A percentile compares a stretch with the other conserved stretches of the same genome.
Evolutionary conservation across 2,329 filamentous ascomycete genomes (phyloP).

Genomic region (Akanthomyces lecanii): DNA sequence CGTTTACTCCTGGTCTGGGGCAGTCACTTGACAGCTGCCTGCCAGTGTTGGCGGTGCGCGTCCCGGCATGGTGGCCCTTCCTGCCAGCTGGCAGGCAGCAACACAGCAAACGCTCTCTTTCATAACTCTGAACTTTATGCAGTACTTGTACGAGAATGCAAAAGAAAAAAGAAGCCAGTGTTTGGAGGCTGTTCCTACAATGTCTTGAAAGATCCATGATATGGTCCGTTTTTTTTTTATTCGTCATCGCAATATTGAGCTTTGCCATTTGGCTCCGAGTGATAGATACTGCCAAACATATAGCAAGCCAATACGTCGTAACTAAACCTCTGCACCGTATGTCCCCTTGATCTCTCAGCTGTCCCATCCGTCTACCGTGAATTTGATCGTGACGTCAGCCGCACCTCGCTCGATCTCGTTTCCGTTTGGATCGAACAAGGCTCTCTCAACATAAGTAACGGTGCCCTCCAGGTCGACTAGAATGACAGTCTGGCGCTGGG

Average conservation of each 20-base stretch:
- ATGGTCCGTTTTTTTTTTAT: background rate
- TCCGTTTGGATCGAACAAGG: slow-evolving; percentile 56
- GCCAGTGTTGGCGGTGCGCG: background rate
- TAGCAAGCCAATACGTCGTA: too few species aligned
- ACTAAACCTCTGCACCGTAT: too few species aligned
- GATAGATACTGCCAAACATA: too few species aligned
- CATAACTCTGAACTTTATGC: background rate
- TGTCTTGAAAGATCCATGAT: background rate
- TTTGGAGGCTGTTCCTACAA: background rate
- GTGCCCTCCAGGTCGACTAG: slow-evolving; percentile 61
- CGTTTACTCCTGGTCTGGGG: slow-evolving; percentile 3
- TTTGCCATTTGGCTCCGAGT: background rate
- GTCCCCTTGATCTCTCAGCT: slow-evolving; percentile 17
- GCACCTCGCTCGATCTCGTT: slow-evolving; percentile 49
- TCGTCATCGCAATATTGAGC: background rate
- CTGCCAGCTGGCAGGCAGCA: slow-evolving; percentile 7
- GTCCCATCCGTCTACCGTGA: slow-evolving; percentile 53
- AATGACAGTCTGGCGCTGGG: slow-evolving; percentile 60
- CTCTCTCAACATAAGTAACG: slow-evolving; percentile 55
- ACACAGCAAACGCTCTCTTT: slow-evolving; percentile 2
- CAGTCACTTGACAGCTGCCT: slow-evolving; percentile 13
- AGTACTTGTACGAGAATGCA: background rate
- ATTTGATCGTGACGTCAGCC: slow-evolving; percentile 53
- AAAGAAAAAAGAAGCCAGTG: background rate
- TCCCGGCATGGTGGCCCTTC: background rate